These are phyloP conservation scores for Adansonia madagascariensis DNA, from an alignment of 441 rosid genomes.

Conservation along the genomic window DNA sequence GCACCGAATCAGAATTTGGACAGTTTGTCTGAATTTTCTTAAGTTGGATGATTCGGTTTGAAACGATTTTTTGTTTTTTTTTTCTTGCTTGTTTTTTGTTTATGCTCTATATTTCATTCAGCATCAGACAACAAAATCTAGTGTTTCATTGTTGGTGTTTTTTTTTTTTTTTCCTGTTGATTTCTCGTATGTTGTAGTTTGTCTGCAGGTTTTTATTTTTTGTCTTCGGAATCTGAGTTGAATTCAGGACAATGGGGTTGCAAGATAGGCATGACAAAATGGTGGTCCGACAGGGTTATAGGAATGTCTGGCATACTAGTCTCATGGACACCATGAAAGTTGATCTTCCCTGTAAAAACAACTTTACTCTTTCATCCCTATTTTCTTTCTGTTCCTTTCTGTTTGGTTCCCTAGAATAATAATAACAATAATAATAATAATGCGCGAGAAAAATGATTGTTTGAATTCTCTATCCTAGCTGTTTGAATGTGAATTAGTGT, in stretches of 20 bases:
- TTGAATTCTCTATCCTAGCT: background rate
- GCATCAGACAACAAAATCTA: background rate
- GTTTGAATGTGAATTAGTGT: background rate
- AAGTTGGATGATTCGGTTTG: background rate
- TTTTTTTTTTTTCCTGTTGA: too few species aligned
- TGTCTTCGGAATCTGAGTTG: background rate
- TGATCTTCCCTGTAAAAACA: constrained; percentile 44
- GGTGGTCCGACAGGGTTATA: constrained; percentile 44
- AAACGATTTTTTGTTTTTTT: background rate
- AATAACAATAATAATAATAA: too few species aligned
- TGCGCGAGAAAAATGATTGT: background rate
- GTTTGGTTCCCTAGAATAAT: constrained; percentile 6
- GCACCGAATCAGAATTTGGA: background rate
- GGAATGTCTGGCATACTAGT: constrained; percentile 55
- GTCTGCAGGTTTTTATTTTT: background rate
- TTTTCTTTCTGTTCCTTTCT: background rate
- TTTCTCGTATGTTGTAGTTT: background rate
- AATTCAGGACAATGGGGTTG: constrained; percentile 28
- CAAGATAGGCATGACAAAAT: constrained; percentile 34
- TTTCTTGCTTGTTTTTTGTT: background rate
- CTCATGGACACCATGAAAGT: constrained; percentile 37
- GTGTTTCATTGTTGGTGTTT: background rate
- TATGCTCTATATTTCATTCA: background rate
- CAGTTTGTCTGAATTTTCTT: background rate
- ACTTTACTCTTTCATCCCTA: background rate